Evolutionary conservation across 2,329 filamentous ascomycete genomes (phyloP).

Genomic region (Camillea tinctor): DNA sequence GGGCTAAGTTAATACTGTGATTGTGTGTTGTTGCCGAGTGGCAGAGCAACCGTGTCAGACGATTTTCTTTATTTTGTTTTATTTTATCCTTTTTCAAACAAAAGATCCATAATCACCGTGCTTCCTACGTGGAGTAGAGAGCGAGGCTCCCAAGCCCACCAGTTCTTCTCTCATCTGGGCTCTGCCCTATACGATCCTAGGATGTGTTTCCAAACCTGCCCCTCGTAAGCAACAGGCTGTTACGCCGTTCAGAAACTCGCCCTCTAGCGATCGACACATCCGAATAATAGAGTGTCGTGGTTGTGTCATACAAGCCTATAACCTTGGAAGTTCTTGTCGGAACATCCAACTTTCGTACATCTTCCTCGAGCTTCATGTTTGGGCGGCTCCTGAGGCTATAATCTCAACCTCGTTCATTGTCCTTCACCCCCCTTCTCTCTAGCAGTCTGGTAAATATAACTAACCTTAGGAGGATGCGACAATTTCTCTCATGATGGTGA

Average conservation of each 20-base stretch:
- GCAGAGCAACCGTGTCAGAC: conserved; percentile 16
- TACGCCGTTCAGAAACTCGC: conserved; percentile 24
- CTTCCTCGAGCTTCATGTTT: conserved; percentile 11
- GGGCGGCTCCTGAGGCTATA: conserved; percentile 15
- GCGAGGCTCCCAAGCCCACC: conserved; percentile 18
- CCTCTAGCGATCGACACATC: conserved; percentile 36
- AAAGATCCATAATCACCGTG: conserved; percentile 20
- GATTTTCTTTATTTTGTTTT: no score
- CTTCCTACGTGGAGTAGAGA: conserved; percentile 9
- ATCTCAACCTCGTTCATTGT: conserved; percentile 1
- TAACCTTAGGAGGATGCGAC: background rate
- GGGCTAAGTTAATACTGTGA: background rate
- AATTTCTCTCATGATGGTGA: background rate
- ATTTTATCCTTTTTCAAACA: conserved; percentile 21
- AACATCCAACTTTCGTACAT: conserved; percentile 5
- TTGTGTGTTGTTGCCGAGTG: conserved; percentile 6
- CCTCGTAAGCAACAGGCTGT: conserved; percentile 24
- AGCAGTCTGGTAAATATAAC: background rate
- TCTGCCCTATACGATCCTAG: conserved; percentile 19
- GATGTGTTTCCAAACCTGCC: conserved; percentile 26
- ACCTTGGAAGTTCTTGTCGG: conserved; percentile 13
- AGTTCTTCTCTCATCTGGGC: conserved; percentile 4
- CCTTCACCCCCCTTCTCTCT: background rate
- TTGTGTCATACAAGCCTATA: conserved; percentile 30
- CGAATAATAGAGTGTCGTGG: conserved; percentile 28